These are phyloP conservation scores for Pneumocystis sp. DNA, from an alignment of 1,139 yeast species.

Conservation along the genomic window DNA sequence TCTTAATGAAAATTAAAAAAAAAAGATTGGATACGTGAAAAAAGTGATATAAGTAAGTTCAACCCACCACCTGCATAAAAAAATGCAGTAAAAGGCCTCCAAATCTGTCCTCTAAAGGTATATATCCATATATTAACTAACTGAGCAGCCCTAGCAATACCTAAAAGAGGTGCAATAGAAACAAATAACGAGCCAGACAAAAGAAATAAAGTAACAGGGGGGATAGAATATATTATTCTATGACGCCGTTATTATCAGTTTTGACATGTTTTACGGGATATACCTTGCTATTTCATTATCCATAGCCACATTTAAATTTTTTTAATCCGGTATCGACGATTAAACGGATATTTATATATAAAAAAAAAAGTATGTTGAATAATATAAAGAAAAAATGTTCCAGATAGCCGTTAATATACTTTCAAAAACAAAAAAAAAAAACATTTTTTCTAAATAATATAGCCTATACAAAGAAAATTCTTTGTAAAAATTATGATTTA, in stretches of 20 bases:
- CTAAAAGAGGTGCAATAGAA: constrained; percentile 16
- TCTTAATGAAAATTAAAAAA: not conserved
- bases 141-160: constrained; percentile 14
- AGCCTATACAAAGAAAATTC: not conserved
- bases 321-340: not conserved
- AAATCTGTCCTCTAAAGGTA: constrained; percentile 19
- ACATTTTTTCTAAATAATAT: not conserved
- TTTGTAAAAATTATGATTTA: not conserved
- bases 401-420: not conserved
- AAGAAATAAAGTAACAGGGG: constrained; percentile 22
- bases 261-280: not conserved
- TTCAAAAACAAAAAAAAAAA: not conserved
- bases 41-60: constrained; percentile 17
- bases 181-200: constrained; percentile 17
- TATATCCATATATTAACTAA: constrained; percentile 21
- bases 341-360: not conserved
- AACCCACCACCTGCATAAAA: constrained; percentile 19
- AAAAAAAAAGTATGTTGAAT: not conserved
- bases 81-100: constrained; percentile 26
- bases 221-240: constrained; percentile 10
- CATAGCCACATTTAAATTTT: not conserved
- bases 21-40: not conserved
- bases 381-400: not conserved
- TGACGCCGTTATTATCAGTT: not conserved
- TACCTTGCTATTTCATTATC: not conserved